phyloP scores from a whole-genome alignment of 1,284 basidiomycete species.

The Clitocybe nebularis region DNA sequence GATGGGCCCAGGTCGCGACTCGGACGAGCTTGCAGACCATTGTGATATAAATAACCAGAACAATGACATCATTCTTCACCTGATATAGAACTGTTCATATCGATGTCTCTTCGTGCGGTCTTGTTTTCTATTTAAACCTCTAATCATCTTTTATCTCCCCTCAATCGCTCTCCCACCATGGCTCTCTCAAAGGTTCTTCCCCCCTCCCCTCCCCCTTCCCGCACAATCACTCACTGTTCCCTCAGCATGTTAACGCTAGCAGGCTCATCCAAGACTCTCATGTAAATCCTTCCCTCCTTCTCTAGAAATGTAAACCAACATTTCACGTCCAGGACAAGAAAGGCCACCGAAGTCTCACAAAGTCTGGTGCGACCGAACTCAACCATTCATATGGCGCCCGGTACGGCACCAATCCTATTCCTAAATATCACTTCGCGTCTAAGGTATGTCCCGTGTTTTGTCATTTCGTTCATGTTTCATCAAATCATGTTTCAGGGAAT shows the following conservation, averaged over 20 bases:
- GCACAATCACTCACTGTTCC: background rate
- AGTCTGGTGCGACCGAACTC: conserved; percentile 27
- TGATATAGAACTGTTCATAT: background rate
- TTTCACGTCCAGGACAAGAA: conserved; percentile 42
- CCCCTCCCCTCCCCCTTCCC: background rate
- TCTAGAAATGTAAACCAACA: background rate
- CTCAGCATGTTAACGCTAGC: conserved; percentile 63
- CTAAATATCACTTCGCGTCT: conserved; percentile 64
- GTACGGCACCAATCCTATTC: conserved; percentile 60
- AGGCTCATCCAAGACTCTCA: conserved; percentile 52
- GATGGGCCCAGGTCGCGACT: no score
- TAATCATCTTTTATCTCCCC: background rate
- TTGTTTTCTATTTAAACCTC: conserved; percentile 4
- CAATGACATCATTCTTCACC: conserved; percentile 3
- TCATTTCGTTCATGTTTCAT: conserved; percentile 2
- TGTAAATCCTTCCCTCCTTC: conserved; percentile 28
- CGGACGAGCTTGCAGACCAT: no score
- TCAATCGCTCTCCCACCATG: conserved; percentile 24
- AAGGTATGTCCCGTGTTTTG: conserved; percentile 32
- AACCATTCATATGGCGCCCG: conserved; percentile 57
- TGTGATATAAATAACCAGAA: background rate
- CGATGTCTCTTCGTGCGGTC: no score
- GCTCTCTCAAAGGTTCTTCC: conserved; percentile 34
- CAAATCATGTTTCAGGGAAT: conserved; percentile 40
- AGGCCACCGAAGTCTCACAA: conserved; percentile 34